phyloP scores from a whole-genome alignment of 768 basidiomycete species.

The Phanerochaete sordida region DNA sequence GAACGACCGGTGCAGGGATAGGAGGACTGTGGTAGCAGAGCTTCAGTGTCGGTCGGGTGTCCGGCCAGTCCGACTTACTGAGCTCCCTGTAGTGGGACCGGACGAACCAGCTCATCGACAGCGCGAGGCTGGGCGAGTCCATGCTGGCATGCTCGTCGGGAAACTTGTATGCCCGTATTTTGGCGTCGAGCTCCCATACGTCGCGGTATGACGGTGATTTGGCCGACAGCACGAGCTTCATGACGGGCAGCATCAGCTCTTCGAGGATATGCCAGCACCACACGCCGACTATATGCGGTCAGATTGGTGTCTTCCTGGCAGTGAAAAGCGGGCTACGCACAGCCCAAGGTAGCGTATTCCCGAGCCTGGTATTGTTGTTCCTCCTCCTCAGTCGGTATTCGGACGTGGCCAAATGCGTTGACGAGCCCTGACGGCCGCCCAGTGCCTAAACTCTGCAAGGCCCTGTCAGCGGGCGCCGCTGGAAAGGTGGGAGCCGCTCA shows the following conservation, averaged over 20 bases:
- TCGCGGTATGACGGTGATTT: slow-evolving; percentile 53
- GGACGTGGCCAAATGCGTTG: slow-evolving; percentile 57
- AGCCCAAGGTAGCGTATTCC: slow-evolving; percentile 18
- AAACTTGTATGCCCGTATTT: slow-evolving; percentile 59
- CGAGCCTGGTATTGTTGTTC: slow-evolving; percentile 34
- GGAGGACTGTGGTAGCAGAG: slow-evolving; percentile 35
- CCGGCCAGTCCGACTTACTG: slow-evolving; percentile 26
- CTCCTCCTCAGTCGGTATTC: slow-evolving; percentile 48
- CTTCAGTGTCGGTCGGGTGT: not conserved
- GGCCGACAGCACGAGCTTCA: slow-evolving; percentile 51
- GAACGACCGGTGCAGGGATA: slow-evolving; percentile 54
- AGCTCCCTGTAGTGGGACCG: slow-evolving; percentile 44
- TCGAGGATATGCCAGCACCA: slow-evolving; percentile 60
- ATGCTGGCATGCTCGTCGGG: slow-evolving; percentile 22
- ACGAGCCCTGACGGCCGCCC: slow-evolving; percentile 67
- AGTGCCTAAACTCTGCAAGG: slow-evolving; percentile 56
- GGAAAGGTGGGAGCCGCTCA: slow-evolving; percentile 17
- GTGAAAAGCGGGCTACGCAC: slow-evolving; percentile 3
- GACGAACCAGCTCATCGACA: slow-evolving; percentile 22
- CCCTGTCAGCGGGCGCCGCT: not conserved
- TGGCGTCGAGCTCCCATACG: slow-evolving; percentile 47
- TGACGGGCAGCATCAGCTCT: slow-evolving; percentile 60
- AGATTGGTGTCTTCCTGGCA: slow-evolving; percentile 4
- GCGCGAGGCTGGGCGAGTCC: slow-evolving; percentile 17
- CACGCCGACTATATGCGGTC: slow-evolving; percentile 37